Conservation (phyloP, 305 asterid genomes). For the Coffea humblotiana region DNA sequence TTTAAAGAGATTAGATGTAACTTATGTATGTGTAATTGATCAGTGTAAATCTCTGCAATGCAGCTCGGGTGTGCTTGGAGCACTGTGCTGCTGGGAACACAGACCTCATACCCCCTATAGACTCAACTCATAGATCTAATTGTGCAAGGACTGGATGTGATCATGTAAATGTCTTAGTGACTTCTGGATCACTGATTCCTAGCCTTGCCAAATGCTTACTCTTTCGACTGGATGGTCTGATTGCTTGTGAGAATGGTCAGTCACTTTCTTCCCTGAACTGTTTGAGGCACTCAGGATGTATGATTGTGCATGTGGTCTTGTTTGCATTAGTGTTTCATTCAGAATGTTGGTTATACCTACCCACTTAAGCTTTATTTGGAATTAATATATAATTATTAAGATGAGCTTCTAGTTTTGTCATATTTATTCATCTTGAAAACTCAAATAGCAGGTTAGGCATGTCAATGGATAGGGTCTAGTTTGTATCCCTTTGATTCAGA, state of each 20-base stretch:
- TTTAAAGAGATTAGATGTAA: neutral
- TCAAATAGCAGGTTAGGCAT: neutral
- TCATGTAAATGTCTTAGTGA: slow-evolving; percentile 79
- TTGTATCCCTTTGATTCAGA: no score
- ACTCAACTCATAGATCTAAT: slow-evolving; percentile 29
- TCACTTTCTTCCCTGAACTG: slow-evolving; percentile 15
- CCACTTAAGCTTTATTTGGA: neutral
- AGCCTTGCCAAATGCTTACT: slow-evolving; percentile 91
- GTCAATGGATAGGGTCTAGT: no score
- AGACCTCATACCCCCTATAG: slow-evolving; percentile 30
- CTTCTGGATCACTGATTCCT: slow-evolving; percentile 90
- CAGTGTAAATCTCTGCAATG: slow-evolving; percentile 14
- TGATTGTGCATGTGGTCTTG: neutral
- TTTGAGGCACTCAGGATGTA: neutral
- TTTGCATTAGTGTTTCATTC: neutral
- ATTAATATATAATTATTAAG: neutral
- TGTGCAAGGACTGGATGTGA: slow-evolving; percentile 29
- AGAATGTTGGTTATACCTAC: neutral
- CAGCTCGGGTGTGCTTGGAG: slow-evolving; percentile 85
- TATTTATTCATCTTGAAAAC: neutral
- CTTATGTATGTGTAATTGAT: neutral
- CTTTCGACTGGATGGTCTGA: slow-evolving; percentile 58
- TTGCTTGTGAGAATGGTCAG: slow-evolving; percentile 76
- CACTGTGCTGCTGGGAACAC: slow-evolving; percentile 61
- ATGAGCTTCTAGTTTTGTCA: neutral